Evolutionary conservation across 2,329 filamentous ascomycete species (phyloP).

Genomic region (Neofusicoccum kwambonambiense): DNA sequence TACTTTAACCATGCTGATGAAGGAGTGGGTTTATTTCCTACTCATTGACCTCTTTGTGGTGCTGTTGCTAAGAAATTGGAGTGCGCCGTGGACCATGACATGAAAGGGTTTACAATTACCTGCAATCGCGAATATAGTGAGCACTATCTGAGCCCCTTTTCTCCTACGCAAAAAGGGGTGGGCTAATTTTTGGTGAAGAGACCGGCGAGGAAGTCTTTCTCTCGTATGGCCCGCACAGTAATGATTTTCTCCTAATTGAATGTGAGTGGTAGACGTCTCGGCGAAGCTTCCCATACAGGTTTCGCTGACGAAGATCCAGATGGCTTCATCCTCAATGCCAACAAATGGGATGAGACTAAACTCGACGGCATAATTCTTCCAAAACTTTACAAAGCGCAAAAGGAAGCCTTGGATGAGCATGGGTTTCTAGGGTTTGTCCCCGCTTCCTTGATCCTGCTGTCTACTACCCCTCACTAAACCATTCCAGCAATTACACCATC

Average conservation of each 20-base stretch:
- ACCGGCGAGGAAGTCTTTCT: constrained; percentile 66
- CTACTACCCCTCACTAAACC: background rate
- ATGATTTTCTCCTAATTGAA: constrained; percentile 71
- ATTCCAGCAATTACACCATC: constrained; percentile 30
- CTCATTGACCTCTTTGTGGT: constrained; percentile 1
- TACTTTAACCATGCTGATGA: constrained; percentile 61
- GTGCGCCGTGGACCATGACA: constrained; percentile 54
- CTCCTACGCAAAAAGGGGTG: background rate
- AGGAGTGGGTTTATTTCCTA: constrained; percentile 27
- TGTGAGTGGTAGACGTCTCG: constrained; percentile 35
- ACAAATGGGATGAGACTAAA: constrained; percentile 40
- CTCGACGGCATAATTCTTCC: constrained; percentile 45
- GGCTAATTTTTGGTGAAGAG: constrained; percentile 22
- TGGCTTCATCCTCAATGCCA: constrained; percentile 44
- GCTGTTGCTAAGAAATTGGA: constrained; percentile 27
- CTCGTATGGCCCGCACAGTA: constrained; percentile 68
- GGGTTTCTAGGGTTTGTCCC: constrained; percentile 39
- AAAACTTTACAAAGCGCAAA: constrained; percentile 31
- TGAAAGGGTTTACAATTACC: constrained; percentile 55
- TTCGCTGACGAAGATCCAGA: constrained; percentile 23
- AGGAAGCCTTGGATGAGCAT: constrained; percentile 40
- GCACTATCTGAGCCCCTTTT: constrained; percentile 11
- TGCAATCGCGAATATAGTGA: constrained; percentile 52
- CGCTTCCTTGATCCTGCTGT: background rate
- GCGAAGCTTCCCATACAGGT: background rate